A percentile compares a stretch with the other conserved stretches of the same genome.
Conservation (phyloP, 2,329 filamentous ascomycete genomes). For the Scleromitrula shiraiana region DNA sequence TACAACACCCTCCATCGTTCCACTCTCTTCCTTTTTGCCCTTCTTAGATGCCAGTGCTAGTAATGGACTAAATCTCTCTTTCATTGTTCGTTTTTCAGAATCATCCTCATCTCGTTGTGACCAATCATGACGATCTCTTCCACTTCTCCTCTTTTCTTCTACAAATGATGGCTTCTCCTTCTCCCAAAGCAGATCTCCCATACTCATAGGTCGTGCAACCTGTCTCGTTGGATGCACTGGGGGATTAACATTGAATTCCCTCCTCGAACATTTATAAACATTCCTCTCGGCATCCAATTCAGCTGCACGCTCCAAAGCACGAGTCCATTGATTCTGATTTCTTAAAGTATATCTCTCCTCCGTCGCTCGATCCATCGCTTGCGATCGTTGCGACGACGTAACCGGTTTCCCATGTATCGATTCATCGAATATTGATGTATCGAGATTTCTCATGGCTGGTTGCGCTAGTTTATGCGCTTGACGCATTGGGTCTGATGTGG, state of each 20-base stretch:
- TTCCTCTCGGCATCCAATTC: slow-evolving; percentile 27
- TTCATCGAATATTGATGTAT: slow-evolving; percentile 26
- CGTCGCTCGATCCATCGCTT: slow-evolving; percentile 25
- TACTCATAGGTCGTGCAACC: slow-evolving; percentile 18
- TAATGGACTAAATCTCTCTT: slow-evolving; percentile 20
- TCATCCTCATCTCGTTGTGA: slow-evolving; percentile 46
- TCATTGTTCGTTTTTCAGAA: slow-evolving; percentile 18
- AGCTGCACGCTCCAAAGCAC: slow-evolving; percentile 32
- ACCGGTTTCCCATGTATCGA: slow-evolving; percentile 8
- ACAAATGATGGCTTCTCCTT: slow-evolving; percentile 10
- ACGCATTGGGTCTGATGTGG: slow-evolving; percentile 37
- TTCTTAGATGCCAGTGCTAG: slow-evolving; percentile 39
- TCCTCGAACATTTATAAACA: slow-evolving; percentile 24
- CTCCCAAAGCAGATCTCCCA: slow-evolving; percentile 20
- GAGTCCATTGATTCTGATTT: slow-evolving; percentile 36
- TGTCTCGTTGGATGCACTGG: slow-evolving; percentile 1
- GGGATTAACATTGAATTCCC: slow-evolving; percentile 27
- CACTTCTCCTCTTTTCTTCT: slow-evolving; percentile 1
- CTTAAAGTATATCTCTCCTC: slow-evolving; percentile 30
- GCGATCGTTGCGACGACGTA: slow-evolving; percentile 16
- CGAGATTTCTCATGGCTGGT: slow-evolving; percentile 35
- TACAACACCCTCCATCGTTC: slow-evolving; percentile 12
- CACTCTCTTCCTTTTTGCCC: slow-evolving; percentile 20
- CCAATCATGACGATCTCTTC: slow-evolving; percentile 39
- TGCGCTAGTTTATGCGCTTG: slow-evolving; percentile 39